phyloP scores from a whole-genome alignment of 163 green algal genomes.

The Scenedesmus sp. region DNA sequence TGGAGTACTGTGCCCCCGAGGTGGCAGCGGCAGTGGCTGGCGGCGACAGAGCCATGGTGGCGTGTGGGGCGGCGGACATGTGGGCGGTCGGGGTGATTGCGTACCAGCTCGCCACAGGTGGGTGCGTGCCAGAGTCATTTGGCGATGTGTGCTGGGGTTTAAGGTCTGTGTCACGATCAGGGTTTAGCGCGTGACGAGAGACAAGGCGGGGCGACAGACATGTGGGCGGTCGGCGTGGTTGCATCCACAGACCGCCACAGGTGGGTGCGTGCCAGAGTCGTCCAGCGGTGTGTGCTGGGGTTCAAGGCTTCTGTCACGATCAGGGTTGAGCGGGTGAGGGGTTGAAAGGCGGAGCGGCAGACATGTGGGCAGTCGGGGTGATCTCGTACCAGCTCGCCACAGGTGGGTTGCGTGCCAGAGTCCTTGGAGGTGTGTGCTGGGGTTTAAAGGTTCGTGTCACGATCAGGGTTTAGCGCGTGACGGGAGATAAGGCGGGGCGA shows the following conservation, averaged over 20 bases:
- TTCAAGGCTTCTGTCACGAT: no score
- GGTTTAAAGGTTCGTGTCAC: no score
- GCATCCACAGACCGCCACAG: conserved; percentile 16
- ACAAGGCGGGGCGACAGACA: no score
- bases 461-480: no score
- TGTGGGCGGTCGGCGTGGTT: conserved; percentile 15
- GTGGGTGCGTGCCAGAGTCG: not conserved
- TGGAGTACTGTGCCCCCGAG: conserved; percentile 22
- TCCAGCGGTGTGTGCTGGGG: no score
- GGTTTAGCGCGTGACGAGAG: no score
- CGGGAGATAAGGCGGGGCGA: no score
- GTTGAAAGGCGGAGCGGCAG: not conserved
- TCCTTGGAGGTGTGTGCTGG: no score
- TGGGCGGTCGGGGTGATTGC: conserved; percentile 17
- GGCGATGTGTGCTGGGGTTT: no score
- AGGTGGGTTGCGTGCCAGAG: conserved; percentile 2
- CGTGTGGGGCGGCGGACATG: conserved; percentile 4
- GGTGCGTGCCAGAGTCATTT: not conserved
- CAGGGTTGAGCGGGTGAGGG: not conserved
- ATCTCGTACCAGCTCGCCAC: conserved; percentile 17
- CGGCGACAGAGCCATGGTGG: conserved; percentile 25
- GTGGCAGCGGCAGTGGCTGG: conserved; percentile 4
- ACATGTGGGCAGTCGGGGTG: no score
- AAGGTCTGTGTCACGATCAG: no score
- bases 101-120: conserved; percentile 26